These are phyloP conservation scores for Trypanosoma brucei DNA, from an alignment of 208 protist species.

Conservation along the genomic window DNA sequence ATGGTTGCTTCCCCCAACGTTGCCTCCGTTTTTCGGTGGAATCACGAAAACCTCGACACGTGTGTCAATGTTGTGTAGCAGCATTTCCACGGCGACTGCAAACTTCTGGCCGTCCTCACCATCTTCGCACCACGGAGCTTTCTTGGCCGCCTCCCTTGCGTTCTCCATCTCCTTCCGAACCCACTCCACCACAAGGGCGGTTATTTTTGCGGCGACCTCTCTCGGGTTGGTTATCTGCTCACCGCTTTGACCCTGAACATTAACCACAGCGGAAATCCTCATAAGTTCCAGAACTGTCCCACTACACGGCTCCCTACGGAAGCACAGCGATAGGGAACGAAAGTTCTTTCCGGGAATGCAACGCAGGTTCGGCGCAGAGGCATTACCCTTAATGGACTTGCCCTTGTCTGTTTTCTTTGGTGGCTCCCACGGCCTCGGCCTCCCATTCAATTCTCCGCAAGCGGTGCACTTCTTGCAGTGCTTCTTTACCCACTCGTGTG, in stretches of 20 bases:
- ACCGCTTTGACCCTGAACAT: slow-evolving; percentile 14
- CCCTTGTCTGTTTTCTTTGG: slow-evolving; percentile 19
- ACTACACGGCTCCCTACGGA: slow-evolving; percentile 24
- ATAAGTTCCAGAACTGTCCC: slow-evolving; percentile 35
- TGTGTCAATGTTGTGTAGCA: slow-evolving; percentile 38
- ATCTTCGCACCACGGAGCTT: slow-evolving; percentile 36
- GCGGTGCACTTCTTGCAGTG: slow-evolving; percentile 29
- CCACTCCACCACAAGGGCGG: slow-evolving; percentile 17
- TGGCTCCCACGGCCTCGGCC: slow-evolving; percentile 26
- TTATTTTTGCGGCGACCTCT: slow-evolving; percentile 18
- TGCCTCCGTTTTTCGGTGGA: slow-evolving; percentile 5
- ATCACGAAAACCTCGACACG: slow-evolving; percentile 20
- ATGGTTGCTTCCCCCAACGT: neutral
- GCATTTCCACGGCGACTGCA: slow-evolving; percentile 38
- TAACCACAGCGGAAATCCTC: slow-evolving; percentile 26
- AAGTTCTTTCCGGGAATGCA: slow-evolving; percentile 38
- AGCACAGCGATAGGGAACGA: slow-evolving; percentile 17
- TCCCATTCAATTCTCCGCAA: slow-evolving; percentile 24
- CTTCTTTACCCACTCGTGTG: slow-evolving; percentile 30
- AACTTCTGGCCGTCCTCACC: slow-evolving; percentile 24
- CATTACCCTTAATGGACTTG: slow-evolving; percentile 19
- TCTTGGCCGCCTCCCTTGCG: slow-evolving; percentile 19
- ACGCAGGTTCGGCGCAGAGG: slow-evolving; percentile 28
- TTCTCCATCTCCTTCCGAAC: slow-evolving; percentile 10
- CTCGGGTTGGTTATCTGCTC: slow-evolving; percentile 21